phyloP scores from a whole-genome alignment of 208 protist species.

The Acanthamoeba sp. region DNA sequence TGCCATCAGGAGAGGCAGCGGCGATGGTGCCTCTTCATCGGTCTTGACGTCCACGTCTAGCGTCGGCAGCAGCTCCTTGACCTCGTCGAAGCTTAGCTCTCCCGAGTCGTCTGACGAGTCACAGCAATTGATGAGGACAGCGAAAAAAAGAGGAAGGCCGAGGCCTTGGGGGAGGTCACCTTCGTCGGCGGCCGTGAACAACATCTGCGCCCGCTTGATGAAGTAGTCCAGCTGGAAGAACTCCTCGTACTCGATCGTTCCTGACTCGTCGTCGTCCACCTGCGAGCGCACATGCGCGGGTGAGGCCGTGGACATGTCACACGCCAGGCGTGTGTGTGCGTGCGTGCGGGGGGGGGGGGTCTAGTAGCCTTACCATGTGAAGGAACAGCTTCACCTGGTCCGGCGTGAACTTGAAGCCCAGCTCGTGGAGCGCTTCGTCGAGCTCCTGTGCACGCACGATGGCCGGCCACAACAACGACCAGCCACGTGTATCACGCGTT shows the following conservation, averaged over 20 bases:
- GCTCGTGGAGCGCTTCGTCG: background rate
- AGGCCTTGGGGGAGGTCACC: background rate
- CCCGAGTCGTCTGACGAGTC: background rate
- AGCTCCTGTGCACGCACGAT: background rate
- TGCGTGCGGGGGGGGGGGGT: no score
- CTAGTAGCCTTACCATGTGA: background rate
- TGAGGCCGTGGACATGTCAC: no score
- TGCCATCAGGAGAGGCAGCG: background rate
- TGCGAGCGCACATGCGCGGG: background rate
- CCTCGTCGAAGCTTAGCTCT: slow-evolving; percentile 16
- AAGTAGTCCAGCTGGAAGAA: slow-evolving; percentile 34
- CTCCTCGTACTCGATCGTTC: slow-evolving; percentile 23
- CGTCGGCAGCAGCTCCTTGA: background rate
- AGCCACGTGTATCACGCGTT: background rate
- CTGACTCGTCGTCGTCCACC: slow-evolving; percentile 9
- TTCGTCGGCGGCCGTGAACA: background rate
- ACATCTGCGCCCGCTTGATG: slow-evolving; percentile 2
- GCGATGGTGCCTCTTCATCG: background rate
- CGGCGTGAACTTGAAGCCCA: background rate
- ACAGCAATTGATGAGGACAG: background rate
- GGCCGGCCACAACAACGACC: background rate
- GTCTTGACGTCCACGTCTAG: background rate
- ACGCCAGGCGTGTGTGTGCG: no score
- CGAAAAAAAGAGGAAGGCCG: background rate
- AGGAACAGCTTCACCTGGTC: slow-evolving; percentile 28